Conservation (phyloP, 257 asterid genomes). For the Solanum habrochaites region DNA sequence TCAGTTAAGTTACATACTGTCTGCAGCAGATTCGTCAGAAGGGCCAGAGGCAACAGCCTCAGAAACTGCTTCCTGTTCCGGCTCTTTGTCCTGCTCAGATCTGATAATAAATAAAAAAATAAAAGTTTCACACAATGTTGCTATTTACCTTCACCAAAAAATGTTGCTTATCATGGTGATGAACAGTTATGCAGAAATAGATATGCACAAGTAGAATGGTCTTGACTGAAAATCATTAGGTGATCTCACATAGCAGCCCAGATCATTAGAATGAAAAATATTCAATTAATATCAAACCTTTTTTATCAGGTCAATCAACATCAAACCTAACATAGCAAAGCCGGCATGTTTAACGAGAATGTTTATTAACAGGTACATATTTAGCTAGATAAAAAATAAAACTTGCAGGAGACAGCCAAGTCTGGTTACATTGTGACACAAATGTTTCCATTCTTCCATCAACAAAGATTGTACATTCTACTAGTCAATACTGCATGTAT, state of each 20-base stretch:
- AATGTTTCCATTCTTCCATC: background rate
- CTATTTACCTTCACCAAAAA: background rate
- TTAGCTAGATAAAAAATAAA: background rate
- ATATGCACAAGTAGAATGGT: background rate
- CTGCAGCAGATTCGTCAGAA: slow-evolving; percentile 60
- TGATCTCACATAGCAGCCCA: background rate
- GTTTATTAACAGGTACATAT: background rate
- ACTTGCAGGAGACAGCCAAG: background rate
- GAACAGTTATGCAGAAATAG: background rate
- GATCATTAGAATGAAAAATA: background rate
- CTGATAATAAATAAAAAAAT: slow-evolving; percentile 22
- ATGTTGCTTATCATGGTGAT: background rate
- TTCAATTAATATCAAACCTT: background rate
- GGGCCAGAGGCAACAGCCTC: slow-evolving; percentile 56
- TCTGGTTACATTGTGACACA: background rate
- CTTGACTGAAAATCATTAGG: background rate
- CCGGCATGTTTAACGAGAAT: background rate
- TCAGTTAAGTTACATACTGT: slow-evolving; percentile 30
- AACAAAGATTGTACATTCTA: background rate
- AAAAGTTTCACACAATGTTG: background rate
- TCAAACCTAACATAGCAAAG: background rate
- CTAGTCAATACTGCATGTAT: background rate
- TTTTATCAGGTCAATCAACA: background rate
- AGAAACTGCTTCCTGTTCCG: slow-evolving; percentile 63
- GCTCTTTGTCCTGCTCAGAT: slow-evolving; percentile 99